A percentile compares a stretch with the other conserved stretches of the same genome.
Evolutionary conservation across 768 basidiomycete genomes (phyloP).

Genomic region (Boletus subcaerulescens): DNA sequence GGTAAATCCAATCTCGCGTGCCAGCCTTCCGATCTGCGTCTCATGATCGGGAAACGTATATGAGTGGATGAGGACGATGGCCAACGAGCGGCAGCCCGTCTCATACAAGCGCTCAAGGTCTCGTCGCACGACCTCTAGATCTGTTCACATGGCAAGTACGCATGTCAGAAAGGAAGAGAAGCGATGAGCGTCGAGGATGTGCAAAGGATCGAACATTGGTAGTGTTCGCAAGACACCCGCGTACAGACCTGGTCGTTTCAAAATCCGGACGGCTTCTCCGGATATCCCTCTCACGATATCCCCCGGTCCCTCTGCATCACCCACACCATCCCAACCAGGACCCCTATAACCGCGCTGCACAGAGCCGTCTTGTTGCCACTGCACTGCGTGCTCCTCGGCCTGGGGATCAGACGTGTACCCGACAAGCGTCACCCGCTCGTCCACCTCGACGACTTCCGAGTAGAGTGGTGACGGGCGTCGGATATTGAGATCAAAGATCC

Average conservation of each 20-base stretch:
- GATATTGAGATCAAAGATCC: constrained; percentile 94
- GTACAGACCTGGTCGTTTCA: constrained; percentile 60
- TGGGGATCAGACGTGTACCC: constrained; percentile 91
- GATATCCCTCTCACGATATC: constrained; percentile 79
- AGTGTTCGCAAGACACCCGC: background rate
- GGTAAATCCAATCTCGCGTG: constrained; percentile 78
- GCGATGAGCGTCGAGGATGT: background rate
- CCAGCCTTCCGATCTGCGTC: constrained; percentile 63
- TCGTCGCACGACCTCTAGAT: constrained; percentile 47
- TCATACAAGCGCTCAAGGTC: constrained; percentile 73
- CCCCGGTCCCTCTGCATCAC: constrained; percentile 74
- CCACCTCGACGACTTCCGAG: constrained; percentile 58
- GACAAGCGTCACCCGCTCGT: constrained; percentile 92
- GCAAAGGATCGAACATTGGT: background rate
- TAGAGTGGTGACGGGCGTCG: constrained; percentile 75
- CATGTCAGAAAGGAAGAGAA: background rate
- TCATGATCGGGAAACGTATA: constrained; percentile 93
- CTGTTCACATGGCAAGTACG: constrained; percentile 31
- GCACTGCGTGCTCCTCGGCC: constrained; percentile 69
- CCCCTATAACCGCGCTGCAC: constrained; percentile 70
- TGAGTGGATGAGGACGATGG: constrained; percentile 88
- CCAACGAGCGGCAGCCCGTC: constrained; percentile 84
- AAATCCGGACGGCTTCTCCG: constrained; percentile 85
- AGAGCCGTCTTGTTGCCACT: constrained; percentile 72
- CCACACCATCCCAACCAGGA: constrained; percentile 68